phyloP scores from a whole-genome alignment of 805 yeast species.

The Pichia manshurica region DNA sequence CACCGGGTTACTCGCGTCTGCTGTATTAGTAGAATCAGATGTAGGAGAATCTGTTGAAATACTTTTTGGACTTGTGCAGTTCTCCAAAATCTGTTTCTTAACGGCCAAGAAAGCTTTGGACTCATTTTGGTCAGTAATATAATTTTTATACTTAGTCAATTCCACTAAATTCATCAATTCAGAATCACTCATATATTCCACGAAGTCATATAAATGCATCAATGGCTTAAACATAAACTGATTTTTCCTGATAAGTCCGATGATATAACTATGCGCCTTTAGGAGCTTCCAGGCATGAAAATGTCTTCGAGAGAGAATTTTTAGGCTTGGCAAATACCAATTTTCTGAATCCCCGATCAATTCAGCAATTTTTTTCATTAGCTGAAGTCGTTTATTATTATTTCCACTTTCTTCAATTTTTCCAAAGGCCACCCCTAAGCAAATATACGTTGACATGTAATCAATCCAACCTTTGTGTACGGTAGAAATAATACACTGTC shows the following conservation, averaged over 20 bases:
- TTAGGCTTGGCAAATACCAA: constrained; percentile 34
- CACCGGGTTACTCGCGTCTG: background rate
- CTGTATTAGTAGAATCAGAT: too few relatives aligned
- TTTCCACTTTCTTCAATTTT: background rate
- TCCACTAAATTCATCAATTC: constrained; percentile 18
- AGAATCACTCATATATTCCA: constrained; percentile 15
- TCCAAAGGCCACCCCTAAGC: background rate
- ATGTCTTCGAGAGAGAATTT: constrained; percentile 48
- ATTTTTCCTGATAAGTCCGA: constrained; percentile 29
- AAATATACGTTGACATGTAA: constrained; percentile 19
- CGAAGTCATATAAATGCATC: constrained; percentile 13
- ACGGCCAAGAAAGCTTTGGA: constrained; percentile 3
- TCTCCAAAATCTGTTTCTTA: background rate
- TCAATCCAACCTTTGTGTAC: constrained; percentile 33
- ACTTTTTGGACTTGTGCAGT: too few relatives aligned
- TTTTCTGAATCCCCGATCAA: constrained; percentile 34
- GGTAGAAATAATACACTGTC: constrained; percentile 33
- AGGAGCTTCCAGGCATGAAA: constrained; percentile 65
- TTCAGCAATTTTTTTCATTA: background rate
- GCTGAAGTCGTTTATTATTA: background rate
- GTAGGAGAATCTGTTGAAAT: background rate
- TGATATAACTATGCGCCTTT: constrained; percentile 45
- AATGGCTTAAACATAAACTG: constrained; percentile 3
- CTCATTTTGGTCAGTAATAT: background rate
- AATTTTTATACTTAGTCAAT: constrained; percentile 7